Evolutionary conservation across 768 basidiomycete genomes (phyloP).

Genomic region (Strobilomyces echinocephalus): DNA sequence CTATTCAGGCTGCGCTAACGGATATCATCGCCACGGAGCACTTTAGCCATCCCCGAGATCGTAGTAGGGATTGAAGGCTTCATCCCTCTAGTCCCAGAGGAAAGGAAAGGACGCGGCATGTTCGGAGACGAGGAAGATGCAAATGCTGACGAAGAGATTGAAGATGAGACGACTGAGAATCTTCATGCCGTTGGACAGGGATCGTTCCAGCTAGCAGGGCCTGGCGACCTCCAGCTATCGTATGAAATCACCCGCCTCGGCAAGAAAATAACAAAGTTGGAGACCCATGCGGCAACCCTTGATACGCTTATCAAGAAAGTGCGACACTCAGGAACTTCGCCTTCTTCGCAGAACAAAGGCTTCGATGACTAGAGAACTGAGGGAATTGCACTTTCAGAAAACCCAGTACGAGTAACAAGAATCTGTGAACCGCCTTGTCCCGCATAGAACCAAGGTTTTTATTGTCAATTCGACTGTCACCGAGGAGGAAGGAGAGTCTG

Average conservation of each 20-base stretch:
- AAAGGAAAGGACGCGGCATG: conserved; percentile 28
- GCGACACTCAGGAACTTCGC: conserved; percentile 74
- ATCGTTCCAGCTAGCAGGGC: conserved; percentile 73
- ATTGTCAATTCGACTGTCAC: no score
- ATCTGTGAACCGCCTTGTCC: no score
- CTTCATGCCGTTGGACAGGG: conserved; percentile 35
- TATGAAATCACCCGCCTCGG: conserved; percentile 79
- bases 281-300: conserved; percentile 78
- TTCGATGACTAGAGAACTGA: conserved; percentile 72
- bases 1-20: conserved; percentile 92
- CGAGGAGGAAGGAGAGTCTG: no score
- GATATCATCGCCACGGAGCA: conserved; percentile 90
- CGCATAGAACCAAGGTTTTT: no score
- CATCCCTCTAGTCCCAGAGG: conserved; percentile 5
- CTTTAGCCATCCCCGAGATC: conserved; percentile 22
- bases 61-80: conserved; percentile 5
- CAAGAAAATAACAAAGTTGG: conserved; percentile 69
- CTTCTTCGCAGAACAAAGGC: conserved; percentile 79
- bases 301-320: conserved; percentile 80
- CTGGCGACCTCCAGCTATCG: conserved; percentile 85
- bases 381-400: no score
- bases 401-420: no score
- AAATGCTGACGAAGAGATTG: conserved; percentile 43
- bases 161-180: conserved; percentile 28
- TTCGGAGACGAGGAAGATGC: conserved; percentile 36